phyloP scores from a whole-genome alignment of 257 asterid species.

The Schizonepeta tenuifolia region DNA sequence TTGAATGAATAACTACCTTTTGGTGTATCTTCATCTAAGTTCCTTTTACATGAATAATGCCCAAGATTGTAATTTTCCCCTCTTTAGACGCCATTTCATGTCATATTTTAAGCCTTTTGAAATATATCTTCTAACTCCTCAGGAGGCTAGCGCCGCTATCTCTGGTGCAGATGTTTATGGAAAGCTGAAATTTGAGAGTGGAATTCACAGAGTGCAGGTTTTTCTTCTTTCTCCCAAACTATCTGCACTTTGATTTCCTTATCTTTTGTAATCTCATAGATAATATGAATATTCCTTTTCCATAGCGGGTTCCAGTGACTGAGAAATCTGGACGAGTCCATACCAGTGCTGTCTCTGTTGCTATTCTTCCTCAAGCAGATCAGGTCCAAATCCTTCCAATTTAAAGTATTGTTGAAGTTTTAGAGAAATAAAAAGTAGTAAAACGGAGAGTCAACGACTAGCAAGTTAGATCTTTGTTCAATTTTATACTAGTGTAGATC shows the following conservation, averaged over 20 bases:
- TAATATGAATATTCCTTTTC: constrained; percentile 32
- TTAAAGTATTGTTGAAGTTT: constrained; percentile 8
- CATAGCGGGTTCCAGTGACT: constrained; percentile 93
- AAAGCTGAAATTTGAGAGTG: constrained; percentile 94
- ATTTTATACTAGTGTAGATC: not conserved
- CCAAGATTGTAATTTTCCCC: not conserved
- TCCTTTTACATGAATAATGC: not conserved
- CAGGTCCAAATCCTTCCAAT: constrained; percentile 54
- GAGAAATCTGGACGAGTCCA: constrained; percentile 95
- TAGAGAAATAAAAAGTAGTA: not conserved
- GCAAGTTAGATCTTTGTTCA: not conserved
- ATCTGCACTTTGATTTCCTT: constrained; percentile 16
- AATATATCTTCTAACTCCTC: constrained; percentile 33
- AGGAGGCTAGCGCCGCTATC: constrained; percentile 97
- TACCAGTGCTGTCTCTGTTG: constrained; percentile 96
- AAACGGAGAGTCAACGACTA: not conserved
- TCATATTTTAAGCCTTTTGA: constrained; percentile 23
- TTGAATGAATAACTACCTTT: not conserved
- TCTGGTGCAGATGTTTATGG: constrained; percentile 92
- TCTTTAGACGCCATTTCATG: constrained; percentile 14
- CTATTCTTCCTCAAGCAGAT: constrained; percentile 96
- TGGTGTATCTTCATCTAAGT: not conserved
- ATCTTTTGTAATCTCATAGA: constrained; percentile 24
- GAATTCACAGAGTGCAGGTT: constrained; percentile 98
- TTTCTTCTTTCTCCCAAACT: constrained; percentile 14